Conservation (phyloP, 2,329 filamentous ascomycete species). For the Neofusicoccum parvum region DNA sequence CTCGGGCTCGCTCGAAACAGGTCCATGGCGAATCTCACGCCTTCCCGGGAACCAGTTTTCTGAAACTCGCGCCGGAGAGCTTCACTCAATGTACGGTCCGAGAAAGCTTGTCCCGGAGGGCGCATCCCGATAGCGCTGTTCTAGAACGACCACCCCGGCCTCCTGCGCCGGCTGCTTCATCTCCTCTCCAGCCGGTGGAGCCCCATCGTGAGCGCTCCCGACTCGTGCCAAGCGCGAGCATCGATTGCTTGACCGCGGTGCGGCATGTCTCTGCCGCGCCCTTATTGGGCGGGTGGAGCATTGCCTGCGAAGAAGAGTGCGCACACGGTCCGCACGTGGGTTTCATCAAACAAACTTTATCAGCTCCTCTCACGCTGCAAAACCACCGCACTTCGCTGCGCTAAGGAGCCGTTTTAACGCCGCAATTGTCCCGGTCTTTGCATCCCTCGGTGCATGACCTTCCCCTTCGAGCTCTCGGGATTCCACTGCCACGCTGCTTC, state of each 20-base stretch:
- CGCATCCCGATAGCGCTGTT: slow-evolving; percentile 7
- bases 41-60: slow-evolving; percentile 13
- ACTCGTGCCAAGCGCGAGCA: background rate
- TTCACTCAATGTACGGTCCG: slow-evolving; percentile 2
- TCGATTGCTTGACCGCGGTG: background rate
- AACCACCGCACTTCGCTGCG: background rate
- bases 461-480: background rate
- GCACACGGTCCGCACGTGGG: background rate
- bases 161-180: slow-evolving; percentile 9
- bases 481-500: background rate
- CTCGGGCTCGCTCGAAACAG: background rate
- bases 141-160: slow-evolving; percentile 10
- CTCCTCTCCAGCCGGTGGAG: background rate
- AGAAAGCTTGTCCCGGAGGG: slow-evolving; percentile 1
- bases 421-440: background rate
- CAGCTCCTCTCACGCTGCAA: background rate
- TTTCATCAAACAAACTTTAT: background rate
- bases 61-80: slow-evolving; percentile 14
- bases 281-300: background rate
- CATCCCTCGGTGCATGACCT: background rate
- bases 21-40: background rate
- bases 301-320: background rate
- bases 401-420: background rate
- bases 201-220: background rate
- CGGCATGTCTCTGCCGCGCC: background rate